Evolutionary conservation across 371 early-diverging fungal species (phyloP).

Genomic region (Apophysomyces variabilis): DNA sequence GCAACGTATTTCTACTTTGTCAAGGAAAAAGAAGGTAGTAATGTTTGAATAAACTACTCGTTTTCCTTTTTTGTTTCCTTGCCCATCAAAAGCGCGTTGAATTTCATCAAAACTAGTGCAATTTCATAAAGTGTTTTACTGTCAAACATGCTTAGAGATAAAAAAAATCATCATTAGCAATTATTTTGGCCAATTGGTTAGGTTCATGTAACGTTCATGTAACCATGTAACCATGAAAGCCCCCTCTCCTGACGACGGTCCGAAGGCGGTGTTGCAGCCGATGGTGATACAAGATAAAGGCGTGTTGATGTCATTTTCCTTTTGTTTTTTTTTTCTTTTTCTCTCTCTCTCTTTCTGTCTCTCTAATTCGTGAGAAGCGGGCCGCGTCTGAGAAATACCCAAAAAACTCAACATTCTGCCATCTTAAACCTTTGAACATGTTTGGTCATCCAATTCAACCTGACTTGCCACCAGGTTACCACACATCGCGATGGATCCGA

Average conservation of each 20-base stretch:
- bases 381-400: not conserved
- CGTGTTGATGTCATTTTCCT: conserved; percentile 5
- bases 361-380: not conserved
- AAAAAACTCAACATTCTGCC: not conserved
- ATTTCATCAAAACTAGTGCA: too few relatives aligned
- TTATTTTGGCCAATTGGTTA: too few relatives aligned
- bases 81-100: too few relatives aligned
- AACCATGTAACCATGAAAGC: conserved; percentile 10
- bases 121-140: too few relatives aligned
- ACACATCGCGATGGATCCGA: conserved; percentile 25
- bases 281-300: conserved; percentile 2
- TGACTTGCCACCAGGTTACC: conserved; percentile 21
- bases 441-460: conserved; percentile 1
- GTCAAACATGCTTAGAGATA: too few relatives aligned
- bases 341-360: not conserved
- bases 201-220: not conserved
- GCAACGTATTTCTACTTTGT: too few relatives aligned
- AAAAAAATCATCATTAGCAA: too few relatives aligned
- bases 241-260: not conserved
- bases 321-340: conserved; percentile 1
- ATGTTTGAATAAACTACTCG: too few relatives aligned
- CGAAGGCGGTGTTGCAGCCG: conserved; percentile 13
- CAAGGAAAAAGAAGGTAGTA: too few relatives aligned
- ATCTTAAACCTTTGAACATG: not conserved
- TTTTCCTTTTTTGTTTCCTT: too few relatives aligned